Conservation (phyloP, 345 rosid species). For the Camelina neglecta region DNA sequence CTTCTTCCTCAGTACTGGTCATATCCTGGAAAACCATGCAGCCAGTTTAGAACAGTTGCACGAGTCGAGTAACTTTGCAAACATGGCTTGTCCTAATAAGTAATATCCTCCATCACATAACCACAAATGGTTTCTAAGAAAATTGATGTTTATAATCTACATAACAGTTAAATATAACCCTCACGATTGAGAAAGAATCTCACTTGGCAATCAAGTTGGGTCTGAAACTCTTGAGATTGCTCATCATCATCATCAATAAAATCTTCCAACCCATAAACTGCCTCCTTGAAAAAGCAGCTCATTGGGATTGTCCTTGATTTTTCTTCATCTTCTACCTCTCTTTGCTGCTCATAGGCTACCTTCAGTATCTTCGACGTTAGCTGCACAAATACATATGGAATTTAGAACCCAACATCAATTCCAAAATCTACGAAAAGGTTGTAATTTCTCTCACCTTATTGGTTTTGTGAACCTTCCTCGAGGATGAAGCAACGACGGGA, state of each 20-base stretch:
- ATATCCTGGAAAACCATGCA: background rate
- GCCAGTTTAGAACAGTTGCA: background rate
- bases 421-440: background rate
- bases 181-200: background rate
- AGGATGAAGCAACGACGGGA: background rate
- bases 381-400: background rate
- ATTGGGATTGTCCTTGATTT: background rate
- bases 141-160: background rate
- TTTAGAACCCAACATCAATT: background rate
- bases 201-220: background rate
- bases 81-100: too few relatives aligned
- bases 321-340: background rate
- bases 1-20: conserved; percentile 10
- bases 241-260: conserved; percentile 9
- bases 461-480: background rate
- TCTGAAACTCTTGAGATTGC: background rate
- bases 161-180: background rate
- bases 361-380: conserved; percentile 6
- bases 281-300: background rate
- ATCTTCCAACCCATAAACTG: background rate
- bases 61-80: background rate
- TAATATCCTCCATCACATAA: background rate
- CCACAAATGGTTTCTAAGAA: too few relatives aligned
- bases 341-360: background rate
- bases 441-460: background rate